Evolutionary conservation across 371 early-diverging fungal species (phyloP).

Genomic region (Zancudomyces culisetae): DNA sequence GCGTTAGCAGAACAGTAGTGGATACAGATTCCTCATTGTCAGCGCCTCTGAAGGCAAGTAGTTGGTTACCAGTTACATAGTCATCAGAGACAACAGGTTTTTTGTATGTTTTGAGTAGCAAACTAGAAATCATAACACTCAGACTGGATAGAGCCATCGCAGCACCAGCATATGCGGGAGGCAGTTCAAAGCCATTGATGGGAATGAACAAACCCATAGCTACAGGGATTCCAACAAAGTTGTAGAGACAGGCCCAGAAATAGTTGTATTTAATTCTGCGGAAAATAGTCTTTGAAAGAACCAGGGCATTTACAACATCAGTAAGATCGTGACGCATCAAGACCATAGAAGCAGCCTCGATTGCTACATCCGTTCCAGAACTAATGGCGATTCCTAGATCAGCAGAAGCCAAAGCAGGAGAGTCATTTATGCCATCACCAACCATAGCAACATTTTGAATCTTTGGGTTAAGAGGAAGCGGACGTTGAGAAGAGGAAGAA

Average conservation of each 20-base stretch:
- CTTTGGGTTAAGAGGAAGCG: not conserved
- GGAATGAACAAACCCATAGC: conserved; percentile 88
- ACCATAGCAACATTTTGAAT: conserved; percentile 68
- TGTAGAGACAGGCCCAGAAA: conserved; percentile 77
- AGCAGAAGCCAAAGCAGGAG: conserved; percentile 80
- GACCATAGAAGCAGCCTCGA: conserved; percentile 81
- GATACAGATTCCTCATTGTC: no score
- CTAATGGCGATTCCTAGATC: conserved; percentile 90
- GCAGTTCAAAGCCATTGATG: conserved; percentile 57
- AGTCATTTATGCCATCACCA: conserved; percentile 98
- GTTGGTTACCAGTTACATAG: not conserved
- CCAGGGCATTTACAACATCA: conserved; percentile 70
- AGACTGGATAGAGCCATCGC: conserved; percentile 92
- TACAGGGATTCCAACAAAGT: conserved; percentile 72
- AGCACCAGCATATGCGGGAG: conserved; percentile 80
- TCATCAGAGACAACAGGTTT: conserved; percentile 6
- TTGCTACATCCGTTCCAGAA: conserved; percentile 85
- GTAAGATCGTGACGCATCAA: conserved; percentile 63
- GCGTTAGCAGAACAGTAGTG: no score
- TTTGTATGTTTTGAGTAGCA: conserved; percentile 49
- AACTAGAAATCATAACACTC: conserved; percentile 70
- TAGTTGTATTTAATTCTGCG: conserved; percentile 65
- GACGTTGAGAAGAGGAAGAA: not conserved
- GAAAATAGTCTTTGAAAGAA: conserved; percentile 67
- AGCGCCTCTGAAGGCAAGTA: no score